phyloP scores from a whole-genome alignment of 208 protist genomes.

The Balamuthia mandrillaris region DNA sequence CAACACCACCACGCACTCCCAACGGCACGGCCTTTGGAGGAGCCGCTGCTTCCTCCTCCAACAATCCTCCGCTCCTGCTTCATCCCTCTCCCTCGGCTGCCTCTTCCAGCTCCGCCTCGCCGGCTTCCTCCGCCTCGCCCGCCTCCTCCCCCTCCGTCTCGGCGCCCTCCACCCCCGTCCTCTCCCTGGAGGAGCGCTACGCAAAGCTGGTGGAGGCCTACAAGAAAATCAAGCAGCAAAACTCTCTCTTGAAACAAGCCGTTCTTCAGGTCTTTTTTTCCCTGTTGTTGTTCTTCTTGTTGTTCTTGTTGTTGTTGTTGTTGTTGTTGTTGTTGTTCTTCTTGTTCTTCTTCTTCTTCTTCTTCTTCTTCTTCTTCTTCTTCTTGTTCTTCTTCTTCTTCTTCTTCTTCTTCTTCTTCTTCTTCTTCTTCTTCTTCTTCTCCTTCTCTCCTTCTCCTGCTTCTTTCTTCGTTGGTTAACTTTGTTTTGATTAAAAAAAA shows the following conservation, averaged over 20 bases:
- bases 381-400: neutral
- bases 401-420: neutral
- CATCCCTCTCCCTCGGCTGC: too few species aligned
- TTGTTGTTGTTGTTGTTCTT: neutral
- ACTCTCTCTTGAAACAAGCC: constrained; percentile 7
- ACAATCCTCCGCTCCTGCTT: too few species aligned
- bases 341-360: neutral
- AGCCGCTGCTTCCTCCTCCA: too few species aligned
- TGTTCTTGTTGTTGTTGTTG: too few species aligned
- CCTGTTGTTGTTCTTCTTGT: neutral
- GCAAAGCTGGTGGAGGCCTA: constrained; percentile 12
- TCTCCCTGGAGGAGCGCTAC: constrained; percentile 11
- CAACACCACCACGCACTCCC: too few species aligned
- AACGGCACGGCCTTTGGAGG: too few species aligned
- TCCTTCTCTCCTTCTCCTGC: neutral
- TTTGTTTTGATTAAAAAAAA: neutral
- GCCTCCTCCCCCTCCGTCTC: too few species aligned
- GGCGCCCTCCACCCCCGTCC: too few species aligned
- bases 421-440: neutral
- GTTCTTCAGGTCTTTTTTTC: neutral
- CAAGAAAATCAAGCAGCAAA: constrained; percentile 34
- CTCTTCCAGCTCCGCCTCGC: too few species aligned
- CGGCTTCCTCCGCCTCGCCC: too few species aligned
- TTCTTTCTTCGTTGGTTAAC: neutral
- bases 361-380: neutral